Evolutionary conservation across 1,284 basidiomycete genomes (phyloP), one percentile per base, ranked within the genome.

Genomic region (Melampsora occidentalis): DNA sequence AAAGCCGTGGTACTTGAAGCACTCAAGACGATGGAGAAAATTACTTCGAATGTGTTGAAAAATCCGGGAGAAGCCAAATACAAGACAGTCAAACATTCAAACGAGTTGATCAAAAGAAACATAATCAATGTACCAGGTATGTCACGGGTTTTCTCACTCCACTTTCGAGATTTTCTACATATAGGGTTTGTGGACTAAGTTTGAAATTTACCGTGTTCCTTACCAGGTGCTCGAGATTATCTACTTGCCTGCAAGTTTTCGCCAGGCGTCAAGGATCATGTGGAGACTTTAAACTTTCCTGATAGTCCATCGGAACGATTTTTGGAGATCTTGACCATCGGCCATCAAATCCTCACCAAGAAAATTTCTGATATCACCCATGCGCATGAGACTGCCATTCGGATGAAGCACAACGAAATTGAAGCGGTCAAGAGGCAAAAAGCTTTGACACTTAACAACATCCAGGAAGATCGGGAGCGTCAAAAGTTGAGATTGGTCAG

Each of bases 1-100:
- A 57, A 57, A 22, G 53, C 62, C 16, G 35, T 64, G 18, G 62
- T 64, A n/a, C 62, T 64, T 6, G 33, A n/a, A 16, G 25, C 62
- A n/a, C 62, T 64, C 31, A n/a, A 64, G 62, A 64, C 35, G 14
- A 31, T 64, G 62, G 25, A 33, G 18, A 64, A 31, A 18, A 64
- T 64, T 20, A 64, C 35, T 20, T 64, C 18, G 7, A 64, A 64
- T 35, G 62, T 64, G 20, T 64, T 64, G 62, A 64, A 64, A 64
- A 12, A 64, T 20, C 62, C 62, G 16, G 33, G 20, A 2, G 62
- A 64, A 35, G 9, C 25, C 20, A 64, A 64, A 64, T 64, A 31
- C 28, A 64, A 64, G 62, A 31, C 28, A 10, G 28, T 64, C 25
- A 64, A 64, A 39, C 62, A 33, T 12, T 33, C 62, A 16, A 64